Evolutionary conservation across 148 eudicot genomes (phyloP).

Genomic region (Nepenthes gracilis): DNA sequence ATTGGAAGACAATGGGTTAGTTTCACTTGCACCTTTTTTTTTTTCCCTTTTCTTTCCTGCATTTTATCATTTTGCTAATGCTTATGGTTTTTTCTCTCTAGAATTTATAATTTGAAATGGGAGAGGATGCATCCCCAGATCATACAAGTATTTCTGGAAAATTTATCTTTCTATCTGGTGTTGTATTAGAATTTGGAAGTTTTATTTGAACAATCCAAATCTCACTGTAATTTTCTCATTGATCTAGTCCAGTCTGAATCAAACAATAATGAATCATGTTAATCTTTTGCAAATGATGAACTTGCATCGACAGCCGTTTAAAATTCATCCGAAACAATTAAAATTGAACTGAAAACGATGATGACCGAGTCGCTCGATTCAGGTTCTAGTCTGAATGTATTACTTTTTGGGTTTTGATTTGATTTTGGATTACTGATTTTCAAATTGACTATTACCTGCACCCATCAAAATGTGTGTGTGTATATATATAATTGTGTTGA

Average conservation of each 20-base stretch:
- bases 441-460: no score
- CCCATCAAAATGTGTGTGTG: no score
- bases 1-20: conserved; percentile 2
- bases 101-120: neutral
- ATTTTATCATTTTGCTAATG: neutral
- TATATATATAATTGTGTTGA: no score
- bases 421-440: no score
- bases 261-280: no score
- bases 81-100: neutral
- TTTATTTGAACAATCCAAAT: conserved; percentile 16
- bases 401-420: no score
- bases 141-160: conserved; percentile 55
- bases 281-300: no score
- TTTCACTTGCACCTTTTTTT: neutral
- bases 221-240: conserved; percentile 10
- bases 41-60: neutral
- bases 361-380: no score
- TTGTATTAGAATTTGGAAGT: conserved; percentile 26
- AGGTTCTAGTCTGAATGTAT: no score
- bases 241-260: neutral
- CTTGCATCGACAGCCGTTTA: no score
- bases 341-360: no score
- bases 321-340: no score
- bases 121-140: conserved; percentile 41
- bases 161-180: conserved; percentile 19